A percentile compares a stretch with the other conserved stretches of the same genome.
Conservation (phyloP, 2,329 filamentous ascomycete genomes). For the Trichoderma sp. region DNA sequence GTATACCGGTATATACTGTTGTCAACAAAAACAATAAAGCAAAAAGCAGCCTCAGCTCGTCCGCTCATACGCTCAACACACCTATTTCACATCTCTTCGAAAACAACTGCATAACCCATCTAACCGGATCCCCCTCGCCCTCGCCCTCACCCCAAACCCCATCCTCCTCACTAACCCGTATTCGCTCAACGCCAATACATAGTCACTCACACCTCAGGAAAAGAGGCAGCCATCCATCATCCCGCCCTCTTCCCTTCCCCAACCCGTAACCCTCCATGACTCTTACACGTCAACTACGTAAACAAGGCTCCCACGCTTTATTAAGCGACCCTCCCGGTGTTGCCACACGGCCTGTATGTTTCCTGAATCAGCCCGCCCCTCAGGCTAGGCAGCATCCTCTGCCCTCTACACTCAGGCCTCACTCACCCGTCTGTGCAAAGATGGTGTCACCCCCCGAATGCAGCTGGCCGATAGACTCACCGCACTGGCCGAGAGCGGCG, state of each 20-base stretch:
- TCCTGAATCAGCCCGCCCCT: background rate
- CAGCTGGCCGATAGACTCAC: background rate
- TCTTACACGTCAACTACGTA: background rate
- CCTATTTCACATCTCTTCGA: background rate
- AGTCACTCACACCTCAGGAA: background rate
- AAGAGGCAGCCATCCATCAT: background rate
- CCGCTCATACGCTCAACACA: background rate
- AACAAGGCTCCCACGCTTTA: background rate
- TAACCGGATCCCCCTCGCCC: background rate
- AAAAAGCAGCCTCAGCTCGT: background rate
- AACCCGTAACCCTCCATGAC: background rate
- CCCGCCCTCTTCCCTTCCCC: background rate
- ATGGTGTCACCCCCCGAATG: background rate
- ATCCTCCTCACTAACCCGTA: background rate
- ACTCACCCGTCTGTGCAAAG: background rate
- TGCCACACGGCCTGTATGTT: background rate
- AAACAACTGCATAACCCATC: background rate
- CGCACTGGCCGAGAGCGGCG: background rate
- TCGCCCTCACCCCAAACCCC: background rate
- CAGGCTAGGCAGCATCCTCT: background rate
- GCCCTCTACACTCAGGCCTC: background rate
- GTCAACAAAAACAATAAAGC: background rate
- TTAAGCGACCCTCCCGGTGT: background rate
- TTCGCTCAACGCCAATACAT: background rate
- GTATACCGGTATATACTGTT: too few species aligned